A percentile compares a stretch with the other conserved stretches of the same genome.
Conservation (phyloP, 805 yeast genomes). For the Pichia phayaonensis region DNA sequence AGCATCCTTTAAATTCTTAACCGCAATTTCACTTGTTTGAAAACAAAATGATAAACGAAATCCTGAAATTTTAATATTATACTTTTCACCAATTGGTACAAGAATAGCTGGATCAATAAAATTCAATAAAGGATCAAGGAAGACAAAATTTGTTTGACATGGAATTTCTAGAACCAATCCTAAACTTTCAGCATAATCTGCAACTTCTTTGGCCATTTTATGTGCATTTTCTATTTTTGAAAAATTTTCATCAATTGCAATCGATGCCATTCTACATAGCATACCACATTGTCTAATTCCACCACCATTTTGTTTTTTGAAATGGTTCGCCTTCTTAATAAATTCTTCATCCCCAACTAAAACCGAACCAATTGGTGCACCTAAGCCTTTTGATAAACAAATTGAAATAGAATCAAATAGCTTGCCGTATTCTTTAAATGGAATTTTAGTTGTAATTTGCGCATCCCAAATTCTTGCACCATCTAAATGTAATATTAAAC, state of each 20-base stretch:
- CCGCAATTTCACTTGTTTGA: constrained; percentile 48
- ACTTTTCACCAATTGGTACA: constrained; percentile 36
- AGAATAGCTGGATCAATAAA: constrained; percentile 45
- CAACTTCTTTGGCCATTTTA: constrained; percentile 43
- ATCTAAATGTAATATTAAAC: constrained; percentile 69
- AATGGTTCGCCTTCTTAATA: constrained; percentile 69
- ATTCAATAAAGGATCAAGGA: constrained; percentile 49
- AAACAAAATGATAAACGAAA: constrained; percentile 78
- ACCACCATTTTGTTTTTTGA: constrained; percentile 89
- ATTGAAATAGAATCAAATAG: constrained; percentile 84
- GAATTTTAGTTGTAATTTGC: constrained; percentile 60
- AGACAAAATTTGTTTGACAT: constrained; percentile 77
- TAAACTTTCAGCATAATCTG: constrained; percentile 40
- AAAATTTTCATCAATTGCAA: constrained; percentile 70
- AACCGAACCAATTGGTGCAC: constrained; percentile 90
- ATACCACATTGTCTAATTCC: constrained; percentile 87
- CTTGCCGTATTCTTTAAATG: constrained; percentile 62
- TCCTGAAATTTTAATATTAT: constrained; percentile 59
- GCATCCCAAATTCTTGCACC: constrained; percentile 97
- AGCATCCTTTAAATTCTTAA: constrained; percentile 50
- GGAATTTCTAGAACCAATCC: constrained; percentile 65
- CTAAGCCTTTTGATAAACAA: constrained; percentile 82
- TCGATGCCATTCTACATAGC: constrained; percentile 71
- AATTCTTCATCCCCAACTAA: constrained; percentile 59
- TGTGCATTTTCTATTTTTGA: constrained; percentile 45